These are phyloP conservation scores for Boletus pseudopeckii DNA, from an alignment of 768 basidiomycete species.

Conservation along the genomic window DNA sequence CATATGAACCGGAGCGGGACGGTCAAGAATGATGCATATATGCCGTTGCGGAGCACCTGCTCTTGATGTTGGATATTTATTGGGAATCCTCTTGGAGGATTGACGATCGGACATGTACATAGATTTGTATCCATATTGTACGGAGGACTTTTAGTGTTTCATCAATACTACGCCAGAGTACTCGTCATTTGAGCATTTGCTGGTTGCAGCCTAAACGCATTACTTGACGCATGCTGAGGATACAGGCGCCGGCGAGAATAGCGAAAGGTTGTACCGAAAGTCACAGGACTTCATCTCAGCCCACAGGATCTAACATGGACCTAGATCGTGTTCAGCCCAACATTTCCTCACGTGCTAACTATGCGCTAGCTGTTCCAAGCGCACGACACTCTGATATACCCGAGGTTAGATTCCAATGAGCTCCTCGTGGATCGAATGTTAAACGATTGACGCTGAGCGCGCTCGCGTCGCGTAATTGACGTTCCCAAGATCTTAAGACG, in stretches of 20 bases:
- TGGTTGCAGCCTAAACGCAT: no score
- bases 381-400: background rate
- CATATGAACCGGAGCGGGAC: conserved; percentile 38
- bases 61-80: background rate
- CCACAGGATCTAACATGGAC: background rate
- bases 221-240: no score
- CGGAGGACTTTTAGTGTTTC: background rate
- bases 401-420: background rate
- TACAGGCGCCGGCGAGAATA: no score
- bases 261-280: no score
- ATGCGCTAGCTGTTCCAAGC: background rate
- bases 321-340: background rate
- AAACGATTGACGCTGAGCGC: no score
- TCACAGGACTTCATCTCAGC: no score
- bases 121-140: conserved; percentile 11
- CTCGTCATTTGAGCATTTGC: no score
- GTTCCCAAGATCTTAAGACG: no score
- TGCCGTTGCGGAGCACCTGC: background rate
- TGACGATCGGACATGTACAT: background rate
- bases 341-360: background rate
- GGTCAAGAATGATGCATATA: background rate
- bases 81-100: background rate
- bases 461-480: no score
- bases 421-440: background rate
- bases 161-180: background rate